Evolutionary conservation across 176 grass and related monocot genomes (phyloP), one percentile per base, ranked within the genome.

Genomic region (Pontederia paniculata): DNA sequence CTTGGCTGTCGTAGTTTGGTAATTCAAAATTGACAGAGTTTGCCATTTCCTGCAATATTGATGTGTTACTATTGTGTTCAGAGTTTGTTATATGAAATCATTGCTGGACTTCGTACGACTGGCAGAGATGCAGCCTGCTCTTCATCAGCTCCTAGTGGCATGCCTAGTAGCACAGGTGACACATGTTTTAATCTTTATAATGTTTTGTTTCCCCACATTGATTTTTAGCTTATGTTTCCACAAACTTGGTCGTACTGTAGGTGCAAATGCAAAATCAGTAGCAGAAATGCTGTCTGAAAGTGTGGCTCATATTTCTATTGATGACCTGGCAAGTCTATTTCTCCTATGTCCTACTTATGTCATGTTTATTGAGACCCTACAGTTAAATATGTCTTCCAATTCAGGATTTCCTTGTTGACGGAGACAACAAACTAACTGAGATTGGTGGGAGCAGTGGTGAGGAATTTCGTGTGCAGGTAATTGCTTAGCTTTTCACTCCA

Each of bases 61-160:
- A 68, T 68, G 64, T 46, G 57, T 9, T 70, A 57, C 15, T 54
- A 48, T 67, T 62, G 70, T 73, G 10, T 74, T 68, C 78, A 98
- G 94, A 91, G 78, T 60, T 76, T 98, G 77, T 73, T 98, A 14
- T 98, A 82, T 77, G 94, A 98, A 62, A 98, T 98, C 62, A 98
- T 98, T 42, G 79, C 79, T 76, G 84, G 94, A 73, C 66, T 98
- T 54, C 75, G 78, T 10, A 50, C 71, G 5, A 83, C 68, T 74
- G 65, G 78, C 65, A 75, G 77, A 52, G 78, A 98, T 74, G 81
- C 73, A 56, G 83, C 87, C 28, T 90, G 83, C 69, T 98, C 94
- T 63, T 98, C 94, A 41, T 77, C 94, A 45, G 83, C 83, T 67
- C 70, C 83, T 17, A 37, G 80, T 67, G 78, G 63, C 67, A 81